Evolutionary conservation across 106 monocot genomes (phyloP).

Genomic region (Dendrobium officinale): DNA sequence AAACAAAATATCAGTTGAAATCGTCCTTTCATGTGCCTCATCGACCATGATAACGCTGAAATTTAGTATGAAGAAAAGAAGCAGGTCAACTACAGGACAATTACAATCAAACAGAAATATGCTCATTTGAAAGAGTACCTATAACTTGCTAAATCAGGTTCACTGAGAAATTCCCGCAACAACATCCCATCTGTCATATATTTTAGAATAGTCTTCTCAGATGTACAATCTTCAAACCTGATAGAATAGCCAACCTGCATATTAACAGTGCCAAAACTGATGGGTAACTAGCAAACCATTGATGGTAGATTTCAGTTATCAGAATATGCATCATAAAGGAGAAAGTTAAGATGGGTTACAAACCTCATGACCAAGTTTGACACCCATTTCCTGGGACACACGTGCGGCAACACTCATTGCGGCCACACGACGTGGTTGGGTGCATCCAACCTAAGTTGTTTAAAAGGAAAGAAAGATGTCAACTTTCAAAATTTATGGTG

Average conservation of each 20-base stretch:
- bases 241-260: slow-evolving; percentile 94
- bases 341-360: slow-evolving; percentile 6
- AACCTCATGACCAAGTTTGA: slow-evolving; percentile 91
- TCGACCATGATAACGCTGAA: slow-evolving; percentile 89
- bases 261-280: slow-evolving; percentile 6
- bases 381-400: slow-evolving; percentile 92
- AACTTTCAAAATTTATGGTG: not conserved
- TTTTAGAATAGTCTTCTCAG: slow-evolving; percentile 84
- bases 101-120: not conserved
- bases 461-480: not conserved
- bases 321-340: not conserved
- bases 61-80: not conserved
- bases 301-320: not conserved
- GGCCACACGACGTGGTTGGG: slow-evolving; percentile 88
- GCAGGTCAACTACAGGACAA: not conserved
- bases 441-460: slow-evolving; percentile 64
- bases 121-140: slow-evolving; percentile 33
- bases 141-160: slow-evolving; percentile 89
- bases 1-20: slow-evolving; percentile 19
- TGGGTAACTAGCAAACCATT: not conserved
- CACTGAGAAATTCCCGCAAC: slow-evolving; percentile 90
- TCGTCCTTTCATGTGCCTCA: slow-evolving; percentile 79
- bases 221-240: slow-evolving; percentile 96
- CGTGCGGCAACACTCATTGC: slow-evolving; percentile 92
- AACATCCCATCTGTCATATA: slow-evolving; percentile 98